These are phyloP conservation scores for Exophiala lecanii-corni DNA, from an alignment of 2,329 filamentous ascomycete species.

Conservation along the genomic window DNA sequence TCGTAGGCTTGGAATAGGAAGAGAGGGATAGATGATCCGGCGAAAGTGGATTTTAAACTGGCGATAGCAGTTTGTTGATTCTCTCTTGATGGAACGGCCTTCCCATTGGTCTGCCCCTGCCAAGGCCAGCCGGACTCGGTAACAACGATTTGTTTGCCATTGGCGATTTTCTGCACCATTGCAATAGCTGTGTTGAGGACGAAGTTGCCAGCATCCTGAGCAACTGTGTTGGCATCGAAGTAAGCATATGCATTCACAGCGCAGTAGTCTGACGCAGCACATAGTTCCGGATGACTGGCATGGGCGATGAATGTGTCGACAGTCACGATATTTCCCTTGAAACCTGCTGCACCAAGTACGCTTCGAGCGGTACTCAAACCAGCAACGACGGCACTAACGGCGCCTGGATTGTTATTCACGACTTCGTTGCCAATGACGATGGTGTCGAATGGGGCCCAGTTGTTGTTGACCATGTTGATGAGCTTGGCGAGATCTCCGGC, in stretches of 20 bases:
- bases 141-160: constrained; percentile 62
- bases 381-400: constrained; percentile 50
- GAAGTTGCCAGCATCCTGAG: constrained; percentile 63
- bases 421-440: constrained; percentile 78
- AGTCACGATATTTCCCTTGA: constrained; percentile 67
- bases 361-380: constrained; percentile 56
- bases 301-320: constrained; percentile 73
- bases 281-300: constrained; percentile 64
- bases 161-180: constrained; percentile 42
- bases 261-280: constrained; percentile 69
- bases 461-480: constrained; percentile 53
- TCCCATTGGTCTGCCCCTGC: constrained; percentile 59
- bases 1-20: constrained; percentile 78
- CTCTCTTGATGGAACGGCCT: constrained; percentile 62
- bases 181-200: constrained; percentile 52
- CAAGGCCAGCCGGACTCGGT: constrained; percentile 85
- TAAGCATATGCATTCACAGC: constrained; percentile 80
- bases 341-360: constrained; percentile 59
- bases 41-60: constrained; percentile 60
- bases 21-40: constrained; percentile 46
- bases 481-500: constrained; percentile 57
- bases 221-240: constrained; percentile 63
- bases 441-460: constrained; percentile 67
- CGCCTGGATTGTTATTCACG: constrained; percentile 60
- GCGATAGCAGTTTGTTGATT: constrained; percentile 64